Evolutionary conservation across 2,329 filamentous ascomycete species (phyloP).

Genomic region (Arthrobotrys sphaeroides): DNA sequence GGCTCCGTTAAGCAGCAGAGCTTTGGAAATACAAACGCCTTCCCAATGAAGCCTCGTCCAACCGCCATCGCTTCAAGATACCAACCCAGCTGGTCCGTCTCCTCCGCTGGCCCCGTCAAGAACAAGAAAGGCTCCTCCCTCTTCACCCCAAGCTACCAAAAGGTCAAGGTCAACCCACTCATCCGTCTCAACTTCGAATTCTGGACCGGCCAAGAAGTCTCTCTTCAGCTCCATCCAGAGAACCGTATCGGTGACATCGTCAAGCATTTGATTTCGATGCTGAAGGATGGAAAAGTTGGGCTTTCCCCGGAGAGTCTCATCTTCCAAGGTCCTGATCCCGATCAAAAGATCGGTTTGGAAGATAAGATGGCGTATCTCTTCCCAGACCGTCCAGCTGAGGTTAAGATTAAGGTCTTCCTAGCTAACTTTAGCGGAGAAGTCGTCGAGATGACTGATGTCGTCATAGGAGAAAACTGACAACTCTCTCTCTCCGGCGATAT

Average conservation of each 20-base stretch:
- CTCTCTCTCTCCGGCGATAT: too few relatives aligned
- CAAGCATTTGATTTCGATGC: neutral
- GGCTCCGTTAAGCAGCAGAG: too few relatives aligned
- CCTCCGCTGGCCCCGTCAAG: neutral
- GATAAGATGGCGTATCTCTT: neutral
- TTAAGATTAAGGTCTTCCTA: neutral
- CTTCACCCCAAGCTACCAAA: neutral
- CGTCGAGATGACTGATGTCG: neutral
- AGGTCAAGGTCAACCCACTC: neutral
- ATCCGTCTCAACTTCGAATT: constrained; percentile 19
- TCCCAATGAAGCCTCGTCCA: neutral
- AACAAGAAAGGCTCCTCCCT: neutral
- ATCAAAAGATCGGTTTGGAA: neutral
- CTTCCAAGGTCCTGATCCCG: neutral
- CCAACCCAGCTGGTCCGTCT: neutral
- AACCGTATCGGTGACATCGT: constrained; percentile 1
- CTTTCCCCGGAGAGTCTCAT: neutral
- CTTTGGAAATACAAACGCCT: too few relatives aligned
- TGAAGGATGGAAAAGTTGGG: neutral
- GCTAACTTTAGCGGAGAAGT: neutral
- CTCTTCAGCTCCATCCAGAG: constrained; percentile 8
- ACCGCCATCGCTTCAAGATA: neutral
- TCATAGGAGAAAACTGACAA: neutral
- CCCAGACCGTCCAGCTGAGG: neutral
- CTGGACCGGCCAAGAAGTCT: constrained; percentile 21